These are phyloP conservation scores for Boletus rubroflammeus DNA, from an alignment of 768 basidiomycete genomes.

Conservation along the genomic window DNA sequence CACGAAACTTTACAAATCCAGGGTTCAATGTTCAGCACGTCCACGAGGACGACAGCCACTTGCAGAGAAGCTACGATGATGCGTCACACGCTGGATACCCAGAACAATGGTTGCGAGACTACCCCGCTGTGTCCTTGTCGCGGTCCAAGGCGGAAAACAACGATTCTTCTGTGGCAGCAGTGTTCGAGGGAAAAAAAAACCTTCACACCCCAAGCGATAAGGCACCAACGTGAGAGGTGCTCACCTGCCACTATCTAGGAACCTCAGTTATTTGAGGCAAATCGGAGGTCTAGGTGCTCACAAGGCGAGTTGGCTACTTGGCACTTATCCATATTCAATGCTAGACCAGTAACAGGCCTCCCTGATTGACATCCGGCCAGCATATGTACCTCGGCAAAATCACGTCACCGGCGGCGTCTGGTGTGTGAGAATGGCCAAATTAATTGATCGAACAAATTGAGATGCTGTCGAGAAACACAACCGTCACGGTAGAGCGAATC, in stretches of 20 bases:
- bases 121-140: neutral
- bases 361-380: slow-evolving; percentile 5
- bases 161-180: neutral
- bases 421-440: slow-evolving; percentile 1
- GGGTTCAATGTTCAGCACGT: slow-evolving; percentile 13
- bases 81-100: neutral
- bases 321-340: slow-evolving; percentile 5
- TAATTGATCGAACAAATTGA: neutral
- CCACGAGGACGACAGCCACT: slow-evolving; percentile 14
- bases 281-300: neutral
- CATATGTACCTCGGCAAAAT: neutral
- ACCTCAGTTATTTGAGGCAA: neutral
- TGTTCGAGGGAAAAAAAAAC: neutral
- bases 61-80: slow-evolving; percentile 1
- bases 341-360: slow-evolving; percentile 2
- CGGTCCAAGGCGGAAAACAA: neutral
- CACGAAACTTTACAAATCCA: slow-evolving; percentile 17
- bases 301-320: neutral
- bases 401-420: slow-evolving; percentile 7
- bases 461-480: neutral
- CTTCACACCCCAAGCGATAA: neutral
- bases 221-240: slow-evolving; percentile 1
- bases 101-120: neutral
- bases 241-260: neutral
- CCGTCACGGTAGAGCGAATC: neutral